phyloP scores from a whole-genome alignment of 441 rosid genomes.

The Populus tomentosa region DNA sequence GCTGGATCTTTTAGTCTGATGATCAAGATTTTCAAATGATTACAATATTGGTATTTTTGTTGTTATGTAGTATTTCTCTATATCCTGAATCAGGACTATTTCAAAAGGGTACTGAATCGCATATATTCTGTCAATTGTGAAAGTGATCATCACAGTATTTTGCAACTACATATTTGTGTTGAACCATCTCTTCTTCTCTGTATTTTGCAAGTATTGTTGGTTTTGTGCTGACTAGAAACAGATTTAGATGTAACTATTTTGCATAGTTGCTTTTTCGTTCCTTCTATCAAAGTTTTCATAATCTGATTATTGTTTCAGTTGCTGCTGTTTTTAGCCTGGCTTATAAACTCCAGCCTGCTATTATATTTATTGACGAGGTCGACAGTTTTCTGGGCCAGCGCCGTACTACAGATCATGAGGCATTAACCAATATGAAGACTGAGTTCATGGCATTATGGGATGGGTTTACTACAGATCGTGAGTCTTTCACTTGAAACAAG shows the following conservation, averaged over 20 bases:
- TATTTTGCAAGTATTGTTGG: not conserved
- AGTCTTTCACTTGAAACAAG: slow-evolving; percentile 30
- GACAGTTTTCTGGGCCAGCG: slow-evolving; percentile 98
- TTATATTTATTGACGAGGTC: slow-evolving; percentile 92
- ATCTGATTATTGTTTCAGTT: slow-evolving; percentile 41
- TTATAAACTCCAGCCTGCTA: slow-evolving; percentile 92
- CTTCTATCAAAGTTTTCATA: not conserved
- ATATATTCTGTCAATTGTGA: not conserved
- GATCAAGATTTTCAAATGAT: not conserved
- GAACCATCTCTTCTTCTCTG: too few species aligned
- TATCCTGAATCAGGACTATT: not conserved
- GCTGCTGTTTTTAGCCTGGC: slow-evolving; percentile 98
- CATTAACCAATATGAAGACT: slow-evolving; percentile 91
- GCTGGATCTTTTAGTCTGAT: not conserved
- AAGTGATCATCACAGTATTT: not conserved
- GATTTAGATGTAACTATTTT: not conserved
- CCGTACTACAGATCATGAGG: slow-evolving; percentile 83
- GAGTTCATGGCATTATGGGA: slow-evolving; percentile 99
- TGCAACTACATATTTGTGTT: not conserved
- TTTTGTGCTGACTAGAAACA: not conserved
- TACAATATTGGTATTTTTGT: not conserved
- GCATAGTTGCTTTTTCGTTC: not conserved
- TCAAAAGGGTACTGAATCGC: not conserved
- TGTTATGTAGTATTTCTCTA: not conserved
- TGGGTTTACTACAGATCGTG: slow-evolving; percentile 96